Percentiles rank a stretch among this genome's conserved stretches.
Conservation (phyloP, 106 monocot species). For the Allium fistulosum region DNA sequence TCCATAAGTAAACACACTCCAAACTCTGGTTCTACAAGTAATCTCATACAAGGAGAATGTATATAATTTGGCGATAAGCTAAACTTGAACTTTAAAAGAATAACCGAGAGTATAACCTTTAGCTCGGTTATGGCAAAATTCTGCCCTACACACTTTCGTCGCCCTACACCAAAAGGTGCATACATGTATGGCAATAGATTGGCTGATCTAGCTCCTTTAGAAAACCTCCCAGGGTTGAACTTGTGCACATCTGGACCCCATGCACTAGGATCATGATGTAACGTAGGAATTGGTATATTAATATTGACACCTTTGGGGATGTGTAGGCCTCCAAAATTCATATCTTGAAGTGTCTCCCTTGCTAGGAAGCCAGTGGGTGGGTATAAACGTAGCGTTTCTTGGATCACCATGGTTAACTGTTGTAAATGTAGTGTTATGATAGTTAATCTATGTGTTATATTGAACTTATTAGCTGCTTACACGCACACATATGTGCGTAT, state of each 20-base stretch:
- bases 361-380: conserved; percentile 43
- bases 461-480: background rate
- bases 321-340: conserved; percentile 41
- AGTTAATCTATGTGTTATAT: background rate
- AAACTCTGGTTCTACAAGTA: conserved; percentile 55
- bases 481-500: background rate
- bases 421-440: background rate
- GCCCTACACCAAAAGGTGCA: conserved; percentile 58
- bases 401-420: conserved; percentile 77
- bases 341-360: conserved; percentile 53
- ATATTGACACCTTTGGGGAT: conserved; percentile 57
- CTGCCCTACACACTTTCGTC: conserved; percentile 52
- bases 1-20: conserved; percentile 44
- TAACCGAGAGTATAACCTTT: conserved; percentile 51
- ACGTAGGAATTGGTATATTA: conserved; percentile 24
- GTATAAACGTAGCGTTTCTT: conserved; percentile 66
- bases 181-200: conserved; percentile 45
- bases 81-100: conserved; percentile 51
- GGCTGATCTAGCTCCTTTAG: conserved; percentile 29
- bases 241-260: conserved; percentile 64
- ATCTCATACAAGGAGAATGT: conserved; percentile 41
- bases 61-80: conserved; percentile 29
- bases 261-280: conserved; percentile 38
- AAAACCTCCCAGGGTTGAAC: conserved; percentile 63
- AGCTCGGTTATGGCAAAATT: conserved; percentile 66